Percentiles rank a stretch among this genome's conserved stretches.
These are phyloP conservation scores for Trypanosoma mega DNA, from an alignment of 208 protist species.

Conservation along the genomic window DNA sequence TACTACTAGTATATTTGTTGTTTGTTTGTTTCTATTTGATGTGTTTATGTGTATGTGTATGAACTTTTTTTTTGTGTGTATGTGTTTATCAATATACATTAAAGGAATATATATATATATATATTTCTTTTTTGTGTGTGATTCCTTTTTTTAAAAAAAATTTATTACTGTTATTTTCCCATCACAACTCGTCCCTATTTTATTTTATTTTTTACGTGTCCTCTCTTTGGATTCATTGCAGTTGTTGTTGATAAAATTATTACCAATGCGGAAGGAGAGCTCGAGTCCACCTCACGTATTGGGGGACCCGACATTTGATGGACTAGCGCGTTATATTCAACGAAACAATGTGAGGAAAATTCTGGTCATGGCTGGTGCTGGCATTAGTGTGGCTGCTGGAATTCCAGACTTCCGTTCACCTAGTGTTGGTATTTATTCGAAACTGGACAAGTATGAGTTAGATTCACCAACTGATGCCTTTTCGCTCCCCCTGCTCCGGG, in stretches of 20 bases:
- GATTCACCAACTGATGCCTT: conserved; percentile 89
- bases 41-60: not conserved
- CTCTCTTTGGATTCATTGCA: no score
- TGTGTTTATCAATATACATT: conserved; percentile 4
- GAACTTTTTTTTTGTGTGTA: not conserved
- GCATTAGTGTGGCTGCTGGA: conserved; percentile 90
- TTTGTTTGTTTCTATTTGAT: no score
- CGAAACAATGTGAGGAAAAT: conserved; percentile 70
- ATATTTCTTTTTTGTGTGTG: conserved; percentile 1
- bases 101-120: conserved; percentile 4
- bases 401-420: conserved; percentile 96
- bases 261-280: not conserved
- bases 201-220: no score
- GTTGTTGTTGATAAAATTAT: not conserved
- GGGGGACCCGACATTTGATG: conserved; percentile 46
- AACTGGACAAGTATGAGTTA: conserved; percentile 91
- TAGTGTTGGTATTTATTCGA: conserved; percentile 89
- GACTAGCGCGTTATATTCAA: conserved; percentile 69
- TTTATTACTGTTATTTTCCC: no score
- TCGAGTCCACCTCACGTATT: conserved; percentile 37
- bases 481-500: conserved; percentile 83
- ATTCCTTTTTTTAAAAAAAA: not conserved
- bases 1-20: no score
- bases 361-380: conserved; percentile 90
- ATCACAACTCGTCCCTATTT: no score